Evolutionary conservation across 148 eudicot species (phyloP).

Genomic region (Camellia sinensis): DNA sequence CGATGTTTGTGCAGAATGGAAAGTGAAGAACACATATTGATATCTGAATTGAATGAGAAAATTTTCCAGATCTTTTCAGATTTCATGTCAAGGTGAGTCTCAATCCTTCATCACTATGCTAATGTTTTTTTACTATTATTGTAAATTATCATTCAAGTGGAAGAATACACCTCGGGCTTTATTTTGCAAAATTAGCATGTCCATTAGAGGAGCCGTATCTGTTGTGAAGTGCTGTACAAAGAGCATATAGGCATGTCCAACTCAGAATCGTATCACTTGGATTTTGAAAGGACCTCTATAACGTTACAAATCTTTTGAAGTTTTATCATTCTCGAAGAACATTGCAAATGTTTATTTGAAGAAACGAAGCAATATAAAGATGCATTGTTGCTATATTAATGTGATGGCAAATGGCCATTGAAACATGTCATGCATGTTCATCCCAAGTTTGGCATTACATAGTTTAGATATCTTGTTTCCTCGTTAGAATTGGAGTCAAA

Average conservation of each 20-base stretch:
- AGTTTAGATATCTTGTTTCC: background rate
- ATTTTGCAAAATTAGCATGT: too few species aligned
- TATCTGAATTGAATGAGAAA: conserved; percentile 5
- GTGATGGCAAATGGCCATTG: background rate
- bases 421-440: background rate
- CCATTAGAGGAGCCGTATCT: background rate
- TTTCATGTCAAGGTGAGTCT: conserved; percentile 37
- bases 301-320: background rate
- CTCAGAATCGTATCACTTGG: background rate
- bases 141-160: background rate
- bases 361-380: background rate
- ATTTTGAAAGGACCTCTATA: background rate
- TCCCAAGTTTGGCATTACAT: background rate
- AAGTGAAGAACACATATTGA: background rate
- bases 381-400: background rate
- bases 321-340: background rate
- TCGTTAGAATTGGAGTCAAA: background rate
- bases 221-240: background rate
- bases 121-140: background rate
- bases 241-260: background rate
- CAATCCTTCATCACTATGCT: background rate
- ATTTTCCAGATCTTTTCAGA: conserved; percentile 26
- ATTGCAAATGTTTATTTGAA: background rate
- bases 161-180: too few species aligned
- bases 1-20: background rate